Evolutionary conservation across 176 grass and related monocot species (phyloP).

Genomic region (Metroxylon sagu): DNA sequence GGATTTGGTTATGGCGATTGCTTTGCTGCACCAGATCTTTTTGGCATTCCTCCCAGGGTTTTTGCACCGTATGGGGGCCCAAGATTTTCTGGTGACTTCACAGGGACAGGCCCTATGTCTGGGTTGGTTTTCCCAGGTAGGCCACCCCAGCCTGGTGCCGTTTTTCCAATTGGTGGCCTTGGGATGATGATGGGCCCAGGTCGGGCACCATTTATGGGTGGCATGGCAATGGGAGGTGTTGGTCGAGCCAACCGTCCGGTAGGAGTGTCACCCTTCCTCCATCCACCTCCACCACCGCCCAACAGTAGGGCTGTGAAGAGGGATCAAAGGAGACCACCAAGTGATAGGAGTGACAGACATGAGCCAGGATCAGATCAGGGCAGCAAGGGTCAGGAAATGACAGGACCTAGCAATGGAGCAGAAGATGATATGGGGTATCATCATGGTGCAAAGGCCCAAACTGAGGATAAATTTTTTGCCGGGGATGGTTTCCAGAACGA

Average conservation of each 20-base stretch:
- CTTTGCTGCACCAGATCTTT: constrained; percentile 70
- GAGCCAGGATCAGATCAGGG: constrained; percentile 61
- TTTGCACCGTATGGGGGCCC: constrained; percentile 76
- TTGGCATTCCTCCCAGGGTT: constrained; percentile 51
- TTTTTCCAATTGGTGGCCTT: constrained; percentile 56
- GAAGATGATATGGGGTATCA: constrained; percentile 26
- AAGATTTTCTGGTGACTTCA: constrained; percentile 61
- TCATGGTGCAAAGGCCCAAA: constrained; percentile 27
- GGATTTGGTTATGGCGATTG: constrained; percentile 61
- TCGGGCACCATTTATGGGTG: constrained; percentile 65
- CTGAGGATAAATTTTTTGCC: constrained; percentile 32
- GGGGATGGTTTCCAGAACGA: constrained; percentile 44
- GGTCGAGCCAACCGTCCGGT: constrained; percentile 71
- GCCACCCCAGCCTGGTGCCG: constrained; percentile 40
- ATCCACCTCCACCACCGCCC: constrained; percentile 23
- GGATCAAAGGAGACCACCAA: constrained; percentile 53
- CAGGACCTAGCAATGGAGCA: constrained; percentile 24
- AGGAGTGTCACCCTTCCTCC: constrained; percentile 55
- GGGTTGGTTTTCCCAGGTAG: constrained; percentile 75
- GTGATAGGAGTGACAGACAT: constrained; percentile 40
- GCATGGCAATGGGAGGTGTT: constrained; percentile 56
- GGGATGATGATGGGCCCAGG: constrained; percentile 84
- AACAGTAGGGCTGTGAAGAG: constrained; percentile 37
- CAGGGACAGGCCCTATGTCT: constrained; percentile 49
- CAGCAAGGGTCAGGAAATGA: constrained; percentile 42